Percentiles rank a stretch among this genome's conserved stretches.
These are phyloP conservation scores for Blastobotrys illinoisensis DNA, from an alignment of 1,139 yeast species.

Conservation along the genomic window DNA sequence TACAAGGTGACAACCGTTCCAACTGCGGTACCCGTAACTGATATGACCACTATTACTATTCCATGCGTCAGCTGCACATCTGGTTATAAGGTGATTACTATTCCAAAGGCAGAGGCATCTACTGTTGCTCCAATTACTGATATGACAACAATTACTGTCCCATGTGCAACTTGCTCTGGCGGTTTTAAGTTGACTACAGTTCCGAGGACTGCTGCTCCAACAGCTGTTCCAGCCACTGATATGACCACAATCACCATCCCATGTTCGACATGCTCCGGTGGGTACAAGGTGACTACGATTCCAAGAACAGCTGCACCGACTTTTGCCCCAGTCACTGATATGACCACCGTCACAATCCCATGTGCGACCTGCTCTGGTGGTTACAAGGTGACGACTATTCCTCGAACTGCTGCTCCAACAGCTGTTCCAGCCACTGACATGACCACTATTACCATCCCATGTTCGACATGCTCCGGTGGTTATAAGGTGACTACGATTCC, in stretches of 20 bases:
- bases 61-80: conserved; percentile 7
- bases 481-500: conserved; percentile 5
- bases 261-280: conserved; percentile 8
- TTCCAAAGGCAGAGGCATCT: conserved; percentile 1
- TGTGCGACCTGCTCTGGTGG: conserved; percentile 6
- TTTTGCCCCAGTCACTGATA: conserved; percentile 1
- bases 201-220: conserved; percentile 1
- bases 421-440: conserved; percentile 1
- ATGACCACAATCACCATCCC: conserved; percentile 2
- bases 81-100: neutral
- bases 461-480: conserved; percentile 7
- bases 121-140: conserved; percentile 2
- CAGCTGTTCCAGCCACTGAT: neutral
- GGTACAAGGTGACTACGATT: conserved; percentile 1
- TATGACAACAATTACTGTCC: conserved; percentile 10
- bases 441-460: conserved; percentile 9
- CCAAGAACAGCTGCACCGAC: conserved; percentile 9
- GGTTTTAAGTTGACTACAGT: conserved; percentile 9
- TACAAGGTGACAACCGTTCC: neutral
- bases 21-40: neutral
- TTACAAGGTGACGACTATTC: conserved; percentile 10
- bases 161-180: conserved; percentile 7
- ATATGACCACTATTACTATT: conserved; percentile 1
- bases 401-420: conserved; percentile 6
- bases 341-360: conserved; percentile 10